Evolutionary conservation across 2,329 filamentous ascomycete genomes (phyloP), one percentile per base, ranked within the genome.

Genomic region (Colletotrichum endophyticum): DNA sequence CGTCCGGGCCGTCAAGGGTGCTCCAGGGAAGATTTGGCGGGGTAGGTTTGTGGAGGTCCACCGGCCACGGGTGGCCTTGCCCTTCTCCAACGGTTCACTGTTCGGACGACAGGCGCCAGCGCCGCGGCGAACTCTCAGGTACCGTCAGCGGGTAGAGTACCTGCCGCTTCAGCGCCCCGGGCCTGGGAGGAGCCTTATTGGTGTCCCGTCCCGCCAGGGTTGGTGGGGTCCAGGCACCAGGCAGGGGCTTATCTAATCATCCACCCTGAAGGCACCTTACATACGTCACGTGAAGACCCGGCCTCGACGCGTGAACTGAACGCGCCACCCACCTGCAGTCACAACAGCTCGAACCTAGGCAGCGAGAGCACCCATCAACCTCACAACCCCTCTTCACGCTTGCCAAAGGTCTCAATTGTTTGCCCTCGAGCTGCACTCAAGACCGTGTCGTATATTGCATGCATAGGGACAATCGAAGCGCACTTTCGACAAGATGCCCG

Each of bases 401-500:
- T 13, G 44, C 44, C 44, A 53, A 53, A 53, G 2, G n/a, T 8
- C 44, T 25, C 44, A 13, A 22, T 53, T 22, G 19, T 44, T 27
- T n/a, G 36, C 25, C n/a, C 27, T 30, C 25, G 8, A 59, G 56
- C 25, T 59, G 13, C 56, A 30, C 27, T 6, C 25, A 12, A 0
- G 0, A 53, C n/a, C n/a, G 44, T 53, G n/a, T 25, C 7, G 4
- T 8, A 12, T 13, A 5, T 3, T 53, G n/a, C 44, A 53, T 13
- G n/a, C 12, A 53, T 22, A 53, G 12, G 44, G n/a, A 53, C 0
- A 13, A 53, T 53, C n/a, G n/a, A 70, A 34, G 36, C 5, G 6
- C 36, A 9, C 16, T 25, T 5, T 25, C 28, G 36, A 70, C 80
- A 84, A 75, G 72, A 88, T 88, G 87, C 87, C 87, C 84, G 86